Evolutionary conservation across 1,139 yeast genomes (phyloP), one percentile per base, ranked within the genome.

Genomic region (Blastobotrys malaysiensis): DNA sequence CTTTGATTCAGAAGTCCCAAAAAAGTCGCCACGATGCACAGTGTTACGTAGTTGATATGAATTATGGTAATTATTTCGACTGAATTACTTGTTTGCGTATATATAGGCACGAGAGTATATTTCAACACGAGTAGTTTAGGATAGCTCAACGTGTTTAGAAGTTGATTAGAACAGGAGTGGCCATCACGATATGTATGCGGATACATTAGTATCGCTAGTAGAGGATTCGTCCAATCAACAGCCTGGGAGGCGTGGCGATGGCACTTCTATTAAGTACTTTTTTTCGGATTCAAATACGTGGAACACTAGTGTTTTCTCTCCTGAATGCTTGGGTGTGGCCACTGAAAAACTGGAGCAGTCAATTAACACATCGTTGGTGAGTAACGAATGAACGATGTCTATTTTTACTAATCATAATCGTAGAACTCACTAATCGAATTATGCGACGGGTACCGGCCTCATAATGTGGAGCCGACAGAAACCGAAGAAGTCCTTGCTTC

Each of bases 241-340:
- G 16, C 22, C 13, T 7, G 21, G 48, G n/a, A n/a, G n/a, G n/a
- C 20, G 16, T 9, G 14, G 13, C n/a, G 24, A 31, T 18, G 22
- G 27, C 6, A 16, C 9, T 16, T 31, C 45, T 13, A 21, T 39
- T 14, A 48, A 49, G 7, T 54, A 44, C 31, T 52, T 55, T 13
- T 55, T 55, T 43, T 31, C 49, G 26, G 45, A 46, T 7, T 46
- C 48, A 13, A 50, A 49, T 9, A 43, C 49, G 31, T 55, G 57
- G 57, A 11, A 19, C 9, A 44, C 21, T n/a, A 31, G 46, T 7
- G 52, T 45, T n/a, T 45, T 43, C 46, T 51, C 39, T 26, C 46
- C 46, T 6, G 31, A 27, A 3, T 27, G 21, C 18, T 36, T 50
- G 36, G 11, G 13, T 6, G 16, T 26, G 19, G 50, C 52, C 11